Percentiles rank a stretch among this genome's conserved stretches.
phyloP scores from a whole-genome alignment of 1,284 basidiomycete genomes.

The Sporisorium scitamineum region DNA sequence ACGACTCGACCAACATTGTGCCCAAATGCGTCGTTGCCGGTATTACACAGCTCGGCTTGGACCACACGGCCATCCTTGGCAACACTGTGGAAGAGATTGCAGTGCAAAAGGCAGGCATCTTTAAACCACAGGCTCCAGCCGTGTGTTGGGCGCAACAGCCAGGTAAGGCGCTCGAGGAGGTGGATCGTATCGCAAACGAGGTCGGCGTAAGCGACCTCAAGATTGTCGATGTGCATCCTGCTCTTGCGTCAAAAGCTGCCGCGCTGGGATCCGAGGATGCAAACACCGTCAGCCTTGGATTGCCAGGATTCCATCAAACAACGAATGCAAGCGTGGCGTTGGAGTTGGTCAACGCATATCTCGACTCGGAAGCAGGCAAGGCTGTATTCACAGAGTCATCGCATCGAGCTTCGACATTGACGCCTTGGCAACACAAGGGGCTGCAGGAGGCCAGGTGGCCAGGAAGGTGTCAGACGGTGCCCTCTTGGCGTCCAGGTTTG shows the following conservation, averaged over 20 bases:
- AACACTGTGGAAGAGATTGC: conserved; percentile 91
- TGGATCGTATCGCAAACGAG: conserved; percentile 78
- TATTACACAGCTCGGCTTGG: conserved; percentile 89
- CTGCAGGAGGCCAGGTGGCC: conserved; percentile 86
- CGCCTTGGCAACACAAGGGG: conserved; percentile 74
- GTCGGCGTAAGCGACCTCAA: conserved; percentile 70
- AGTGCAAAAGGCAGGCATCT: conserved; percentile 96
- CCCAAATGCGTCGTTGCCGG: conserved; percentile 89
- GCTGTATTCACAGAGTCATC: conserved; percentile 29
- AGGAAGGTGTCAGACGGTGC: conserved; percentile 90
- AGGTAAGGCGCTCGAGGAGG: conserved; percentile 76
- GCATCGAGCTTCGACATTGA: conserved; percentile 10
- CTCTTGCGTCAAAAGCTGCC: conserved; percentile 12
- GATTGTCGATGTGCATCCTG: conserved; percentile 42
- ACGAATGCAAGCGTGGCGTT: conserved; percentile 92
- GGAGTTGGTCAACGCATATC: conserved; percentile 79
- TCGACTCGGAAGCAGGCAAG: conserved; percentile 71
- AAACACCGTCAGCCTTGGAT: conserved; percentile 72
- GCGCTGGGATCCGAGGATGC: conserved; percentile 20
- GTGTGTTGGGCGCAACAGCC: conserved; percentile 87
- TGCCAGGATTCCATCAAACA: conserved; percentile 88
- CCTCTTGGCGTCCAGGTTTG: conserved; percentile 70
- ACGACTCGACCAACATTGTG: conserved; percentile 96
- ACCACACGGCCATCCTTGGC: conserved; percentile 91
- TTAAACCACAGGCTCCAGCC: conserved; percentile 89